Percentiles rank a stretch among this genome's conserved stretches.
Conservation (phyloP, 2,329 filamentous ascomycete species). For the Botrytis hyacinthi region DNA sequence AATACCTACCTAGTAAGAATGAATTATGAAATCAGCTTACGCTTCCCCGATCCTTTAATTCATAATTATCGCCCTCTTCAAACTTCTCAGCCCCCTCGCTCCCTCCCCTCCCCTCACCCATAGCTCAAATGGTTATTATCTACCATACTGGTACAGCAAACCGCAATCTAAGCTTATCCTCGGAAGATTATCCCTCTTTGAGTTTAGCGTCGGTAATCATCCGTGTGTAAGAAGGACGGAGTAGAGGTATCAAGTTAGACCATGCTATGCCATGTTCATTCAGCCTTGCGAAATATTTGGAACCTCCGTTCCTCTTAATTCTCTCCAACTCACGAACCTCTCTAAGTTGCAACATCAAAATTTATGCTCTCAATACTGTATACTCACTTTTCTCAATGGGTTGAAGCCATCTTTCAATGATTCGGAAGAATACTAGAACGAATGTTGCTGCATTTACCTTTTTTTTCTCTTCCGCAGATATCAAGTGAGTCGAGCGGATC, state of each 20-base stretch:
- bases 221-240: background rate
- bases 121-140: background rate
- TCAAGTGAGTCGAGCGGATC: slow-evolving; percentile 7
- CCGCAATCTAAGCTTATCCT: background rate
- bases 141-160: background rate
- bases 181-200: background rate
- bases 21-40: background rate
- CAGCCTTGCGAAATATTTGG: slow-evolving; percentile 6
- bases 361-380: background rate
- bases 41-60: no score
- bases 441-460: background rate
- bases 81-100: background rate
- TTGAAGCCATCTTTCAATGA: background rate
- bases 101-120: background rate
- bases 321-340: background rate
- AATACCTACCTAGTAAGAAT: no score
- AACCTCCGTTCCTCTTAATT: background rate
- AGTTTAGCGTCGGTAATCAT: background rate
- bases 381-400: background rate
- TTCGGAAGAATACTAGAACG: background rate
- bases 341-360: background rate
- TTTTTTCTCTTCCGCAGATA: background rate
- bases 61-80: background rate
- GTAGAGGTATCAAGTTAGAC: background rate
- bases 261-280: background rate